These are phyloP conservation scores for Candida sanyaensis DNA, from an alignment of 1,139 yeast species.

Conservation along the genomic window DNA sequence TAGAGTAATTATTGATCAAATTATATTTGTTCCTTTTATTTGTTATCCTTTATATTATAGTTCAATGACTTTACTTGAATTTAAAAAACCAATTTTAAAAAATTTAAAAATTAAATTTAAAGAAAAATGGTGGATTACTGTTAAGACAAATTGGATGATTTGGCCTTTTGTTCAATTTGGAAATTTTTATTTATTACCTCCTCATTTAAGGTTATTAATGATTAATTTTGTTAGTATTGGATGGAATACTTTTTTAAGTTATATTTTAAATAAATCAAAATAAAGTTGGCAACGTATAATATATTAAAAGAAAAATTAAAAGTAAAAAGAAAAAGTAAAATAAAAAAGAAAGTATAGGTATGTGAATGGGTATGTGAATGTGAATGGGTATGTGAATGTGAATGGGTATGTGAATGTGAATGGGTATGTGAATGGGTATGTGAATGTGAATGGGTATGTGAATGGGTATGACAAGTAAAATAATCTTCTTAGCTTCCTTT, in stretches of 20 bases:
- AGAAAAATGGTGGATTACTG: conserved; percentile 57
- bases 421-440: too few species aligned
- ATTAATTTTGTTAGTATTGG: conserved; percentile 74
- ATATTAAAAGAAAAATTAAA: background rate
- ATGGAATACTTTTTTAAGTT: conserved; percentile 82
- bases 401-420: too few species aligned
- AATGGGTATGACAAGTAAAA: too few species aligned
- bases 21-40: conserved; percentile 72
- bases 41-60: conserved; percentile 65
- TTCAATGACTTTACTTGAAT: conserved; percentile 66
- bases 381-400: too few species aligned
- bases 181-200: conserved; percentile 73
- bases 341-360: too few species aligned
- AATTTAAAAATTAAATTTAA: conserved; percentile 37
- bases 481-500: too few species aligned
- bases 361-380: too few species aligned
- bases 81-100: conserved; percentile 23
- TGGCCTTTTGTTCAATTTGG: conserved; percentile 82
- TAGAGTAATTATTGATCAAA: conserved; percentile 70
- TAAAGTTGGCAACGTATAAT: background rate
- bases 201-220: conserved; percentile 61
- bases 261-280: conserved; percentile 17
- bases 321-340: too few species aligned
- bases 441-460: too few species aligned
- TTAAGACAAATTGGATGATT: conserved; percentile 71